Conservation (phyloP, 192 early-diverging fungal genomes). For the Mortierella antarctica region DNA sequence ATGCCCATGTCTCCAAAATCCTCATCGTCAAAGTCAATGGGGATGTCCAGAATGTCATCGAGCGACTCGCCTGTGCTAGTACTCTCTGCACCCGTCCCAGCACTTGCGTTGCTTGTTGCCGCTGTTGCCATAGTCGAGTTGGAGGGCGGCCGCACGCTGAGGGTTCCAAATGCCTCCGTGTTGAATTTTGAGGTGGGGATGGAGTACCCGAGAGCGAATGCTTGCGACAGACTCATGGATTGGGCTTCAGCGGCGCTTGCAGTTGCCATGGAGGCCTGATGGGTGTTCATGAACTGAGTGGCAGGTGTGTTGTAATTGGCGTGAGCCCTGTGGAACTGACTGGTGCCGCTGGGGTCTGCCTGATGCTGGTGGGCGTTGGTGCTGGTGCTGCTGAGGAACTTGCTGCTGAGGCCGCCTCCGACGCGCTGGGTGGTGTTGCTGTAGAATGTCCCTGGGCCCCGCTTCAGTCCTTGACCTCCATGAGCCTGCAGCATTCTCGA, state of each 20-base stretch:
- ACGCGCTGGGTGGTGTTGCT: slow-evolving; percentile 7
- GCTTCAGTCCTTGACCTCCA: neutral
- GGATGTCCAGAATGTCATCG: slow-evolving; percentile 17
- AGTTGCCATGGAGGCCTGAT: neutral
- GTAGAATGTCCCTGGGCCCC: slow-evolving; percentile 1
- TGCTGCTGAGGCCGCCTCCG: neutral
- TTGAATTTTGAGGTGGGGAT: slow-evolving; percentile 41
- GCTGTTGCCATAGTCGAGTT: slow-evolving; percentile 4
- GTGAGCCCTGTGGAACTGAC: neutral
- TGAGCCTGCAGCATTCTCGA: slow-evolving; percentile 1
- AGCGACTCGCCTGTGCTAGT: neutral
- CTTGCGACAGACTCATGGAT: slow-evolving; percentile 17
- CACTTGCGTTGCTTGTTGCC: neutral
- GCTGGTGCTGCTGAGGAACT: neutral
- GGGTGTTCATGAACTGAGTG: neutral
- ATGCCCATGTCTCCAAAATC: slow-evolving; percentile 12
- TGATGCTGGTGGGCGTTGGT: neutral
- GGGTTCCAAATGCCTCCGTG: slow-evolving; percentile 30
- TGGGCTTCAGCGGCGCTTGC: neutral
- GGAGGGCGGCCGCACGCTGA: slow-evolving; percentile 4
- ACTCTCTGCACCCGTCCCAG: too few species aligned
- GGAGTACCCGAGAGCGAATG: slow-evolving; percentile 16
- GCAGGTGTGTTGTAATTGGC: neutral
- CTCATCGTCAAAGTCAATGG: slow-evolving; percentile 18
- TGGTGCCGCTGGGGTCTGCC: neutral